Percentiles rank a stretch among this genome's conserved stretches.
phyloP scores from a whole-genome alignment of 345 rosid species.

The Eutrema heterophyllum region DNA sequence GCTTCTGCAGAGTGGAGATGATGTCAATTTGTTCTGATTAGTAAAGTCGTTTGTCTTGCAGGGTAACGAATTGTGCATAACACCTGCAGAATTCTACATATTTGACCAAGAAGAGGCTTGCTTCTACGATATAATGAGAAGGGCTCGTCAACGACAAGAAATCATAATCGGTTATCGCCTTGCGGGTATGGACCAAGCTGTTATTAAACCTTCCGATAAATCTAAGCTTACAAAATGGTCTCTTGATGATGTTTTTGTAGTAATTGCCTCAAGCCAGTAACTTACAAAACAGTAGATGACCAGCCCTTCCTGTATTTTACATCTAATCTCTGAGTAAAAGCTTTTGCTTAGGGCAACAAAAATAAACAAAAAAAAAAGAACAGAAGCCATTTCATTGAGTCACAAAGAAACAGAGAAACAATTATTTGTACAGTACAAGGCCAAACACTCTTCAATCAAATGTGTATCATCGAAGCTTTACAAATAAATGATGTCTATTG shows the following conservation, averaged over 20 bases:
- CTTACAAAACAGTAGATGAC: background rate
- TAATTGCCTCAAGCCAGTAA: conserved; percentile 50
- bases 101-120: conserved; percentile 79
- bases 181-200: conserved; percentile 57
- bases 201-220: conserved; percentile 67
- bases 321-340: background rate
- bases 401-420: background rate
- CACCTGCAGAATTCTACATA: conserved; percentile 84
- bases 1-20: background rate
- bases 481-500: background rate
- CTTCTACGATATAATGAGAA: conserved; percentile 63
- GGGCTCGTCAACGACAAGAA: conserved; percentile 71
- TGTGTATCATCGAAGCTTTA: background rate
- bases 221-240: conserved; percentile 71
- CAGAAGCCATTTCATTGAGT: background rate
- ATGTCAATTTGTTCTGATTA: background rate
- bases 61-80: conserved; percentile 88
- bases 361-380: too few relatives aligned
- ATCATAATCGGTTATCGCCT: conserved; percentile 77
- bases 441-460: background rate
- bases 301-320: background rate
- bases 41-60: conserved; percentile 28
- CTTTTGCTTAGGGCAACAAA: too few relatives aligned
- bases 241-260: conserved; percentile 80
- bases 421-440: background rate